A percentile compares a stretch with the other conserved stretches of the same genome.
Conservation (phyloP, 2,329 filamentous ascomycete species). For the Diplodia seriata region DNA sequence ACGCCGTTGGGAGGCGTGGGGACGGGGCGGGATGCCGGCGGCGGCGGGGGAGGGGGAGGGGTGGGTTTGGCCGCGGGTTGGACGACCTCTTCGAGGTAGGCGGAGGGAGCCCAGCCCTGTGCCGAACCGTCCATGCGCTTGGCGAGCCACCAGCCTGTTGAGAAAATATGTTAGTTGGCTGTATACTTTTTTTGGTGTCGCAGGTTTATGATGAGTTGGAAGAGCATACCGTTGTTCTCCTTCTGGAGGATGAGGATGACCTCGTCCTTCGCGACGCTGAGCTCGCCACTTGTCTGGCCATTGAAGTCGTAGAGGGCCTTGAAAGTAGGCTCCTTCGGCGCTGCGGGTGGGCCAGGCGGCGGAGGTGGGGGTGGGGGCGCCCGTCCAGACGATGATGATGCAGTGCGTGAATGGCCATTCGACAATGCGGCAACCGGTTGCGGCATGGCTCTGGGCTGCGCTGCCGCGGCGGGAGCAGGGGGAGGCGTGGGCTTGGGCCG, state of each 20-base stretch:
- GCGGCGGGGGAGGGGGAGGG: conserved; percentile 62
- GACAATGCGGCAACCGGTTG: conserved; percentile 62
- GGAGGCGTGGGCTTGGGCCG: conserved; percentile 46
- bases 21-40: conserved; percentile 56
- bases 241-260: conserved; percentile 91
- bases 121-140: conserved; percentile 71
- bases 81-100: conserved; percentile 87
- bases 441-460: conserved; percentile 57
- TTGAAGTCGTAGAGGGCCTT: conserved; percentile 93
- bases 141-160: conserved; percentile 93
- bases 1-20: conserved; percentile 46
- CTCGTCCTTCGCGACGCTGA: conserved; percentile 80
- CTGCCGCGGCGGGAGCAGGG: conserved; percentile 40
- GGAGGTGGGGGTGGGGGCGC: conserved; percentile 66
- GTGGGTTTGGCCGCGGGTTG: conserved; percentile 52
- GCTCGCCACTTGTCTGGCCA: conserved; percentile 83
- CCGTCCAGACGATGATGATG: conserved; percentile 54
- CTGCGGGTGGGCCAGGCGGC: conserved; percentile 66
- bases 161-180: neutral
- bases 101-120: conserved; percentile 94
- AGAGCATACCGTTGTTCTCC: conserved; percentile 83
- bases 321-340: conserved; percentile 75
- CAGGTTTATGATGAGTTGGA: neutral
- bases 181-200: neutral
- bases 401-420: conserved; percentile 54